Conservation (phyloP, 75 land plant species). For the Sequoiadendron giganteum region DNA sequence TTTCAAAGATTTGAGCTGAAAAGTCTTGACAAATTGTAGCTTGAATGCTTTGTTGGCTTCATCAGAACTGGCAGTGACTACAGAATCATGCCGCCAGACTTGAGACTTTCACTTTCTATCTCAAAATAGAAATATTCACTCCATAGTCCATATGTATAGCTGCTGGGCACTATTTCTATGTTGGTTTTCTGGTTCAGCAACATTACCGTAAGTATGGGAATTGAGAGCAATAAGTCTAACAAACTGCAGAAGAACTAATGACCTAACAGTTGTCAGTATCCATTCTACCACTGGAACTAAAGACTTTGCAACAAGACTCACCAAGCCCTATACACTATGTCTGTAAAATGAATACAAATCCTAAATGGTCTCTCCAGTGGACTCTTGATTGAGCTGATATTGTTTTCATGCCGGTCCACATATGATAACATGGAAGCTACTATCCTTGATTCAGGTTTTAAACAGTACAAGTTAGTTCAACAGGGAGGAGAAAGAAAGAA, state of each 20-base stretch:
- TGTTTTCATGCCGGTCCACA: neutral
- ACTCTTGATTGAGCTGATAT: neutral
- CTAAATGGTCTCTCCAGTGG: neutral
- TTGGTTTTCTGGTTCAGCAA: neutral
- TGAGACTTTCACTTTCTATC: no score
- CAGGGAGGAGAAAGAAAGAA: neutral
- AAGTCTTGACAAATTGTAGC: neutral
- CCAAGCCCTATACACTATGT: neutral
- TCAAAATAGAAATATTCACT: no score
- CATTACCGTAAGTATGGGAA: neutral
- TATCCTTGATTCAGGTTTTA: neutral
- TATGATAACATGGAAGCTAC: neutral
- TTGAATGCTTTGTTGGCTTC: neutral
- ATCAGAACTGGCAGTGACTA: no score
- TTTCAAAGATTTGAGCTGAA: neutral
- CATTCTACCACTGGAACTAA: neutral
- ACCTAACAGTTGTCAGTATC: neutral
- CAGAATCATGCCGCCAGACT: no score
- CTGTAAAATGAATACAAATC: no score
- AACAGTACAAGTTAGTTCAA: neutral
- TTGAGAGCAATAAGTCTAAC: neutral
- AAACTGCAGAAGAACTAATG: neutral
- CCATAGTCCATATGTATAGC: neutral
- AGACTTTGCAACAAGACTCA: neutral
- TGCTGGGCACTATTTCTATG: neutral